Evolutionary conservation across 306 rosid genomes (phyloP).

Genomic region (Purshia tridentata): DNA sequence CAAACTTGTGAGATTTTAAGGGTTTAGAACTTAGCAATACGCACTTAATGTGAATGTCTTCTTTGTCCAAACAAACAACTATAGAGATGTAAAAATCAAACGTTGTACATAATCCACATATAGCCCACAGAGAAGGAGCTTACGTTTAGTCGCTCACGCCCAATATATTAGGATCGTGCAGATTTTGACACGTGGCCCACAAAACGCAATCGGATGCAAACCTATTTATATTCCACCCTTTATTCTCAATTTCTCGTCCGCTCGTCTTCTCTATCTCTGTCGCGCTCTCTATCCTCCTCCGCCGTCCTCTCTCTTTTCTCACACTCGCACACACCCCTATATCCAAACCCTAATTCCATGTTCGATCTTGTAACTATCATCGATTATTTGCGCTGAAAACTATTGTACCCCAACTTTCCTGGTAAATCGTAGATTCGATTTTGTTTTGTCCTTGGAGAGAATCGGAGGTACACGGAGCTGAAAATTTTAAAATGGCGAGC

Average conservation of each 20-base stretch:
- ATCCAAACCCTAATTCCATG: constrained; percentile 30
- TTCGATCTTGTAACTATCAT: not conserved
- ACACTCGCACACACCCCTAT: constrained; percentile 25
- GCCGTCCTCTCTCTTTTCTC: constrained; percentile 3
- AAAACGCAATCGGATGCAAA: constrained; percentile 84
- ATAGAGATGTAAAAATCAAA: not conserved
- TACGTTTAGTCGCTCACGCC: not conserved
- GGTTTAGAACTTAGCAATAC: too few species aligned
- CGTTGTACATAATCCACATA: not conserved
- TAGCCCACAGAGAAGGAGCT: not conserved
- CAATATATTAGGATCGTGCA: constrained; percentile 24
- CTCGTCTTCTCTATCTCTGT: constrained; percentile 24
- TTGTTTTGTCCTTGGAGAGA: constrained; percentile 8
- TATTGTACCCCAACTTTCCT: not conserved
- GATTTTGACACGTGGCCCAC: constrained; percentile 65
- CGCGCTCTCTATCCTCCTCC: constrained; percentile 14
- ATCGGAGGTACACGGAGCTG: constrained; percentile 24
- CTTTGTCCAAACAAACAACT: too few species aligned
- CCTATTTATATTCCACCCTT: constrained; percentile 98
- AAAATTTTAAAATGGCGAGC: constrained; percentile 48
- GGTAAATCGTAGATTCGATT: constrained; percentile 14
- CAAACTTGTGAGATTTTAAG: too few species aligned
- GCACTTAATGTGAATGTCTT: too few species aligned
- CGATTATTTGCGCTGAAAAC: constrained; percentile 6
- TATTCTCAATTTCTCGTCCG: constrained; percentile 67